phyloP scores from a whole-genome alignment of 768 basidiomycete species.

The Paxillus involutus region DNA sequence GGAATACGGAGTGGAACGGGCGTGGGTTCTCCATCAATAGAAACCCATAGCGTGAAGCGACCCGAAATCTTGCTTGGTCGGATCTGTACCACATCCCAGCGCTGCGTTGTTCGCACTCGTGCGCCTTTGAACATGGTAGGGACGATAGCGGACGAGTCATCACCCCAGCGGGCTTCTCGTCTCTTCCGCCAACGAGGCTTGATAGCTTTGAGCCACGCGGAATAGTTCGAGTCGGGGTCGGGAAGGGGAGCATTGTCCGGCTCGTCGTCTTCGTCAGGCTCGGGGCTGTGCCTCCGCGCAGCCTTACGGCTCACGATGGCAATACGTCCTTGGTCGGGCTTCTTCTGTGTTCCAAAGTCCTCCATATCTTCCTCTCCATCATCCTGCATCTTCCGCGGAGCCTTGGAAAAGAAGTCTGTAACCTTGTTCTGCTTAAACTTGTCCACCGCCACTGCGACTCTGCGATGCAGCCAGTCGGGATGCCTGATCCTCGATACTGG shows the following conservation, averaged over 20 bases:
- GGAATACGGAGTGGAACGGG: constrained; percentile 82
- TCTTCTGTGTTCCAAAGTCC: constrained; percentile 41
- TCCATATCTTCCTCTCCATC: constrained; percentile 55
- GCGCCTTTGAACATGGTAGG: constrained; percentile 76
- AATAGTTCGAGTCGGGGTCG: constrained; percentile 63
- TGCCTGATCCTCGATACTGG: constrained; percentile 95
- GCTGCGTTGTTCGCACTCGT: constrained; percentile 56
- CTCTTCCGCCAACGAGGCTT: constrained; percentile 73
- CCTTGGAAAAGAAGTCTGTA: constrained; percentile 80
- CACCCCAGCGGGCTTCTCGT: constrained; percentile 47
- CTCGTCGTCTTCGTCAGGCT: constrained; percentile 34
- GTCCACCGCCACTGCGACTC: constrained; percentile 87
- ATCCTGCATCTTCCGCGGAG: constrained; percentile 10
- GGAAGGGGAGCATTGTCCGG: constrained; percentile 46
- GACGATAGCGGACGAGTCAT: constrained; percentile 41
- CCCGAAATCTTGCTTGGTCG: constrained; percentile 75
- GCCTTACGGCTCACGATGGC: constrained; percentile 54
- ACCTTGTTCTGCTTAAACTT: constrained; percentile 99
- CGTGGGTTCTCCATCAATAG: constrained; percentile 76
- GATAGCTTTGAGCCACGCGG: constrained; percentile 76
- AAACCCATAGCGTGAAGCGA: constrained; percentile 87
- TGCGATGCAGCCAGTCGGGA: constrained; percentile 94
- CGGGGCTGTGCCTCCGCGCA: constrained; percentile 42
- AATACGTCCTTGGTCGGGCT: constrained; percentile 38
- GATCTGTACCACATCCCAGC: constrained; percentile 95